Conservation (phyloP, 2,329 filamentous ascomycete genomes). For the Fusarium humuli region DNA sequence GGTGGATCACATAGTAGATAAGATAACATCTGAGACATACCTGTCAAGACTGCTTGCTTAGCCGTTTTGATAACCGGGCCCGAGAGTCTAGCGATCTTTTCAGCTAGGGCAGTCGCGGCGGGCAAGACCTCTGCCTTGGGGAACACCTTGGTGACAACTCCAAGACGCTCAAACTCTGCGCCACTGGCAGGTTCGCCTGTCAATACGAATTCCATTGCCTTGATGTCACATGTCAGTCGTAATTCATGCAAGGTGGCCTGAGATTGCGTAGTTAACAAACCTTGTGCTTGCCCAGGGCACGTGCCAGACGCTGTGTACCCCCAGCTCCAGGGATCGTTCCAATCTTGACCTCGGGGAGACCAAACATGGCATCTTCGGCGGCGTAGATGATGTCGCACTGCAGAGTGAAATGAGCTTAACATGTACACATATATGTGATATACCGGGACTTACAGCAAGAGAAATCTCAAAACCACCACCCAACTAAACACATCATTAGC, state of each 20-base stretch:
- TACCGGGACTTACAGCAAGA: constrained; percentile 24
- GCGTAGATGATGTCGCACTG: constrained; percentile 52
- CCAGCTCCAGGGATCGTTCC: constrained; percentile 51
- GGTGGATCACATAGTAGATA: neutral
- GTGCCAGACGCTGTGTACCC: constrained; percentile 50
- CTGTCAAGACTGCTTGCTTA: constrained; percentile 35
- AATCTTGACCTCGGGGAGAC: constrained; percentile 52
- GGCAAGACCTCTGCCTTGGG: constrained; percentile 23
- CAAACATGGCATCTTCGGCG: constrained; percentile 48
- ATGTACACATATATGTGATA: neutral
- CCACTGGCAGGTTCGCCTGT: constrained; percentile 35
- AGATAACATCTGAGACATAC: neutral
- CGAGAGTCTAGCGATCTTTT: constrained; percentile 29
- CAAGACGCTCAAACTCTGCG: constrained; percentile 28
- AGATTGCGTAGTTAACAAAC: constrained; percentile 25
- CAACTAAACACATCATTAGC: constrained; percentile 13
- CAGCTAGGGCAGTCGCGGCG: constrained; percentile 15
- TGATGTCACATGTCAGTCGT: neutral
- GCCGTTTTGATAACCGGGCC: constrained; percentile 26
- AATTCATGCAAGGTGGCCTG: neutral
- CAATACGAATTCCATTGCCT: constrained; percentile 37
- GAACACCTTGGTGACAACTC: constrained; percentile 33
- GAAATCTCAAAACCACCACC: constrained; percentile 38
- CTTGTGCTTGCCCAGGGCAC: constrained; percentile 50
- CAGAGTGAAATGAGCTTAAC: neutral